phyloP scores from a whole-genome alignment of 2,329 filamentous ascomycete species.

The Penicillium paneum region DNA sequence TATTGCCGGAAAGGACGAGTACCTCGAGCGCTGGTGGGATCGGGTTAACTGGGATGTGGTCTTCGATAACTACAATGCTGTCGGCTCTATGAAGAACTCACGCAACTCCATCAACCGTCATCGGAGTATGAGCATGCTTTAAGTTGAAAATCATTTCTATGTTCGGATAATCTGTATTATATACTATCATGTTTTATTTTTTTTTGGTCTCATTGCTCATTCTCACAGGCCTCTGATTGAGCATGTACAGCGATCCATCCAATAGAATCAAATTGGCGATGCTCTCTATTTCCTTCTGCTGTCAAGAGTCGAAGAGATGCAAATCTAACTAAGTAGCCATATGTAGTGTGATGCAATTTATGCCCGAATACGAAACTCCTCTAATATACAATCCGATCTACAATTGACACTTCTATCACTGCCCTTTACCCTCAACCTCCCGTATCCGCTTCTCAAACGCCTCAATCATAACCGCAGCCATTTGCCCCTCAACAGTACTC shows the following conservation, averaged over 20 bases:
- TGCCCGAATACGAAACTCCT: not conserved
- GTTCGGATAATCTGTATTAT: constrained; percentile 27
- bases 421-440: constrained; percentile 47
- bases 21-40: constrained; percentile 81
- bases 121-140: constrained; percentile 29
- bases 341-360: not conserved
- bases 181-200: constrained; percentile 24
- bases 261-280: constrained; percentile 15
- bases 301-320: not conserved
- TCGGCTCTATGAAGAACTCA: constrained; percentile 24
- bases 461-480: constrained; percentile 84
- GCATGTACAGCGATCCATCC: constrained; percentile 20
- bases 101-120: constrained; percentile 20
- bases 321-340: not conserved
- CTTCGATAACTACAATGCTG: constrained; percentile 43
- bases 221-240: constrained; percentile 7
- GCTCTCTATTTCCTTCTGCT: not conserved
- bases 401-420: constrained; percentile 2
- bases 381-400: constrained; percentile 14
- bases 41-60: constrained; percentile 81
- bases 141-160: constrained; percentile 16
- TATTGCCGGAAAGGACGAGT: constrained; percentile 69
- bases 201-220: constrained; percentile 5
- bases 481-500: constrained; percentile 74
- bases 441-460: constrained; percentile 83